phyloP scores from a whole-genome alignment of 352 stramenopile species.

The Globisporangium polare region DNA sequence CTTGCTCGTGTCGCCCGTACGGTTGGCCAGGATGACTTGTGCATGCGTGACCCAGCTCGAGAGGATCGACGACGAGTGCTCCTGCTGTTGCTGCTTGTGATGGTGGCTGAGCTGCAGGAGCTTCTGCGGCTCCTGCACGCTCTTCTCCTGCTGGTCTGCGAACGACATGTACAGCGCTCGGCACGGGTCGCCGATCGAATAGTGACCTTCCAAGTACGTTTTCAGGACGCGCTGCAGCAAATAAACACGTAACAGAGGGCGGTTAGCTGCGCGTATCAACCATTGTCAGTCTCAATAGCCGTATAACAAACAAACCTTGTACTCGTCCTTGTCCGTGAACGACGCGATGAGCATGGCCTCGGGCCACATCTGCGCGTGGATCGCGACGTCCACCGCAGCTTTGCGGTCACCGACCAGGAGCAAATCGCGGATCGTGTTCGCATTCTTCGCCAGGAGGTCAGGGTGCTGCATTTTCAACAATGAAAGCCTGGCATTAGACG shows the following conservation, averaged over 20 bases:
- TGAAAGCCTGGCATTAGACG: not conserved
- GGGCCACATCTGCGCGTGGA: slow-evolving; percentile 79
- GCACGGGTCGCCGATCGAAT: slow-evolving; percentile 68
- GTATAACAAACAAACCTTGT: slow-evolving; percentile 35
- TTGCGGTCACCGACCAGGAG: slow-evolving; percentile 77
- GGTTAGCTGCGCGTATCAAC: slow-evolving; percentile 10
- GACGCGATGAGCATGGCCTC: slow-evolving; percentile 86
- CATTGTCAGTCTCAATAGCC: not conserved
- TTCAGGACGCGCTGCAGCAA: slow-evolving; percentile 52
- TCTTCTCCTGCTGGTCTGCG: slow-evolving; percentile 81
- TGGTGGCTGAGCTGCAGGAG: slow-evolving; percentile 42
- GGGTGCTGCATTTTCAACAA: too few species aligned
- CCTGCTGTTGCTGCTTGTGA: slow-evolving; percentile 13
- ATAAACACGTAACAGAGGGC: not conserved
- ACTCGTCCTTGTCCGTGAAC: slow-evolving; percentile 83
- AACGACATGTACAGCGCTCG: slow-evolving; percentile 79
- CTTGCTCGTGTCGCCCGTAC: slow-evolving; percentile 77
- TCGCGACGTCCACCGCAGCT: slow-evolving; percentile 69
- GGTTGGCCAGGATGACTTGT: slow-evolving; percentile 78
- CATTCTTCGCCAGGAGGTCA: slow-evolving; percentile 42
- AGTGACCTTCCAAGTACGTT: slow-evolving; percentile 75
- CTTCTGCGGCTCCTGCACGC: slow-evolving; percentile 77
- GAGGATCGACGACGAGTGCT: slow-evolving; percentile 47
- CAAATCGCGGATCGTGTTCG: slow-evolving; percentile 59
- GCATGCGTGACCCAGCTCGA: slow-evolving; percentile 74